These are phyloP conservation scores for Primulina eburnea DNA, from an alignment of 257 asterid genomes.

Conservation along the genomic window DNA sequence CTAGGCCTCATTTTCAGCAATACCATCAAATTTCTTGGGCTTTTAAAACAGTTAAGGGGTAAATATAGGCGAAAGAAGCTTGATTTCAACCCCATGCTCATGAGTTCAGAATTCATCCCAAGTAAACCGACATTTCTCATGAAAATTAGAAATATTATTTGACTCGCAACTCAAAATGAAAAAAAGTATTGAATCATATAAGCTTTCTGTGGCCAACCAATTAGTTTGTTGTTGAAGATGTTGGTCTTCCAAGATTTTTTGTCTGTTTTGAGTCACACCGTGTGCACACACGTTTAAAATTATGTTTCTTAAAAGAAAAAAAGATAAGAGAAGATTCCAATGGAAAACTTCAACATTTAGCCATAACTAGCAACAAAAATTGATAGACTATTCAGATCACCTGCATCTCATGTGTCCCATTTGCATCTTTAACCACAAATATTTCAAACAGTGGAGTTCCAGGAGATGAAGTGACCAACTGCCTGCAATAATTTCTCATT, in stretches of 20 bases:
- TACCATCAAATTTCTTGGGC: not conserved
- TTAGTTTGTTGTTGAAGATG: not conserved
- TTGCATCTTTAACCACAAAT: conserved; percentile 76
- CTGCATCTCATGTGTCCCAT: conserved; percentile 70
- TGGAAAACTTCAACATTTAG: not conserved
- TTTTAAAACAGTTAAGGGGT: not conserved
- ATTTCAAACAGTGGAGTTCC: conserved; percentile 94
- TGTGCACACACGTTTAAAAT: not conserved
- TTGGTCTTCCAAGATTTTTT: not conserved
- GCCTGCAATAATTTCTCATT: conserved; percentile 52
- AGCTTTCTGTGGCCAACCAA: not conserved
- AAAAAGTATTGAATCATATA: not conserved
- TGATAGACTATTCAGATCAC: conserved; percentile 30
- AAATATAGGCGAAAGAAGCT: not conserved
- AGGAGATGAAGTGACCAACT: conserved; percentile 78
- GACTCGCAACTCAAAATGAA: conserved; percentile 9
- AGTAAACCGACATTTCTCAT: not conserved
- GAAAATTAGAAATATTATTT: conserved; percentile 9
- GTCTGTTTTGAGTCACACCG: not conserved
- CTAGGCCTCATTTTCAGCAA: not conserved
- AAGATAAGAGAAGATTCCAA: not conserved
- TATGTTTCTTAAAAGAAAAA: no score
- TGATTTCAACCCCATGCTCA: not conserved
- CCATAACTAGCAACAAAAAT: not conserved
- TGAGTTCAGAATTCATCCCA: not conserved